phyloP scores from a whole-genome alignment of 1,284 basidiomycete genomes.

The Marasmius fiardii region DNA sequence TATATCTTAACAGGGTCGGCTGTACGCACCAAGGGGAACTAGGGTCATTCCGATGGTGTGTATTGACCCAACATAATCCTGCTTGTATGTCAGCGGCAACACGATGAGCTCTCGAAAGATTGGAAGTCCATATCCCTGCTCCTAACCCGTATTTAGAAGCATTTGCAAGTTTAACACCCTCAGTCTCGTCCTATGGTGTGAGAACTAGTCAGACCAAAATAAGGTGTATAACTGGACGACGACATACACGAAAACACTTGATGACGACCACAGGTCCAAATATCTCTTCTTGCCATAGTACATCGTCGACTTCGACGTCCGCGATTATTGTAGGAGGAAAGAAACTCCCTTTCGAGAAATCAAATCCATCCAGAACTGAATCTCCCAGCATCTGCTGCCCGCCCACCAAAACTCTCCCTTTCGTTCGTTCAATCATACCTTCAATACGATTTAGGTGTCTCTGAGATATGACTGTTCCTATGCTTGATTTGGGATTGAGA shows the following conservation, averaged over 20 bases:
- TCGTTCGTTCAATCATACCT: slow-evolving; percentile 46
- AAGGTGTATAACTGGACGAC: not conserved
- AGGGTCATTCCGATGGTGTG: slow-evolving; percentile 84
- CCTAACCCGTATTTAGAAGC: slow-evolving; percentile 77
- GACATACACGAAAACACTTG: slow-evolving; percentile 56
- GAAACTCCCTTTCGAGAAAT: slow-evolving; percentile 68
- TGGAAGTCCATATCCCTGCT: slow-evolving; percentile 75
- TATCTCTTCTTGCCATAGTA: slow-evolving; percentile 78
- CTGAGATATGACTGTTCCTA: slow-evolving; percentile 74
- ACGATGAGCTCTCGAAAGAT: slow-evolving; percentile 71
- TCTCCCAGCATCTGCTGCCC: slow-evolving; percentile 59
- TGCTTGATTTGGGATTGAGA: slow-evolving; percentile 61
- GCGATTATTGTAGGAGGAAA: slow-evolving; percentile 74
- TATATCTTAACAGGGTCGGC: not conserved
- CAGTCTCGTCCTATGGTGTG: slow-evolving; percentile 48
- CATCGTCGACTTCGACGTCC: slow-evolving; percentile 53
- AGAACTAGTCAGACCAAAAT: not conserved
- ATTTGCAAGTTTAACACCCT: slow-evolving; percentile 70
- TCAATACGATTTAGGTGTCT: slow-evolving; percentile 64
- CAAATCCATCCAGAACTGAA: slow-evolving; percentile 64
- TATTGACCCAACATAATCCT: slow-evolving; percentile 83
- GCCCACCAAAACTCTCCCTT: slow-evolving; percentile 55
- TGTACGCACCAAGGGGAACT: slow-evolving; percentile 75
- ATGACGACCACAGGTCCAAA: slow-evolving; percentile 79
- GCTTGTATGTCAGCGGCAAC: slow-evolving; percentile 64